These are phyloP conservation scores for Neopestalotiopsis sp. DNA, from an alignment of 2,329 filamentous ascomycete genomes.

Conservation along the genomic window DNA sequence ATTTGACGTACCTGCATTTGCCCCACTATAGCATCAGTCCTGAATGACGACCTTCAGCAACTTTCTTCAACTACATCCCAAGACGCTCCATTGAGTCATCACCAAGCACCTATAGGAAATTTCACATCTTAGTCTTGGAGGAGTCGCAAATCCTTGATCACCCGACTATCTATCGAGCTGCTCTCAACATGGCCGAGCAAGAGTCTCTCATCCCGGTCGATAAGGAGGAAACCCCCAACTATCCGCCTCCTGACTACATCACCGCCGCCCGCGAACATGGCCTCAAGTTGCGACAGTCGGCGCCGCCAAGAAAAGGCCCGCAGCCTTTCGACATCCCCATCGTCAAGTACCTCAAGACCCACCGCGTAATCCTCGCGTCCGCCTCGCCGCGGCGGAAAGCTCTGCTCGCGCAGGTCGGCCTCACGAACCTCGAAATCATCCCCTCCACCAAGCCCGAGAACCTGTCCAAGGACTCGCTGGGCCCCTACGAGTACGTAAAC, in stretches of 20 bases:
- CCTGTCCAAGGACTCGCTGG: slow-evolving; percentile 74
- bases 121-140: background rate
- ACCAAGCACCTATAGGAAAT: background rate
- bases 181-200: slow-evolving; percentile 29
- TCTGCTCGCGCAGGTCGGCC: slow-evolving; percentile 82
- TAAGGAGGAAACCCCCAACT: slow-evolving; percentile 32
- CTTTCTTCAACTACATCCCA: background rate
- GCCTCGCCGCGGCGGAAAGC: slow-evolving; percentile 84
- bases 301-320: slow-evolving; percentile 51
- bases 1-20: slow-evolving; percentile 24
- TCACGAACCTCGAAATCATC: slow-evolving; percentile 81
- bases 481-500: slow-evolving; percentile 89
- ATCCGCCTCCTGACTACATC: slow-evolving; percentile 54
- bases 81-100: background rate
- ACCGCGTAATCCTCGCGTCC: slow-evolving; percentile 88
- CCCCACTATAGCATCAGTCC: slow-evolving; percentile 16
- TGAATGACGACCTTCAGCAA: slow-evolving; percentile 1
- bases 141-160: background rate
- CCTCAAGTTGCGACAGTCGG: slow-evolving; percentile 26
- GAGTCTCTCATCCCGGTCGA: slow-evolving; percentile 23
- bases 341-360: slow-evolving; percentile 75
- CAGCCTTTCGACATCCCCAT: slow-evolving; percentile 81
- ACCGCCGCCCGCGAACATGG: slow-evolving; percentile 46
- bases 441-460: slow-evolving; percentile 87
- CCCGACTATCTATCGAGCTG: too few species aligned